These are phyloP conservation scores for Microbotryum saponariae DNA, from an alignment of 1,284 basidiomycete species.

Conservation along the genomic window DNA sequence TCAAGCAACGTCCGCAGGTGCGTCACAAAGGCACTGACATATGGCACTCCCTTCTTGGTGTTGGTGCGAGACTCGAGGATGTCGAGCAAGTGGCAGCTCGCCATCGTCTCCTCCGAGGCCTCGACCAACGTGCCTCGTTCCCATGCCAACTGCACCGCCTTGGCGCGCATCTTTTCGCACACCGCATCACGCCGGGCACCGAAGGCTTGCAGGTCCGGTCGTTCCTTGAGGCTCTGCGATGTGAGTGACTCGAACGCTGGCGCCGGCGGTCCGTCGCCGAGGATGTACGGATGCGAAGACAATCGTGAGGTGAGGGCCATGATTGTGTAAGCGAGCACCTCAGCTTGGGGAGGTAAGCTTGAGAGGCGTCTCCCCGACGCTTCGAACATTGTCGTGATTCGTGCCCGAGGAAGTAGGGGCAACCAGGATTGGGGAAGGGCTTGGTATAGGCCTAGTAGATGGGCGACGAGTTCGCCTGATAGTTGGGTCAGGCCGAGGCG, in stretches of 20 bases:
- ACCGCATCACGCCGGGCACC: conserved; percentile 13
- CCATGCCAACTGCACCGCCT: conserved; percentile 26
- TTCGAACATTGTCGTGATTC: conserved; percentile 17
- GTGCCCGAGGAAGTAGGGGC: conserved; percentile 16
- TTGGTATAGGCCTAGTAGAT: conserved; percentile 22
- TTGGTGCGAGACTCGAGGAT: conserved; percentile 28
- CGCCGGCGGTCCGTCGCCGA: conserved; percentile 9
- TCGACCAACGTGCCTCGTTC: conserved; percentile 23
- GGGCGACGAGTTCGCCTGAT: conserved; percentile 13
- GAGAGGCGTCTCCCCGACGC: conserved; percentile 15
- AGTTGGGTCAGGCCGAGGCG: conserved; percentile 1
- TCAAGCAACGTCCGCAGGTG: conserved; percentile 29
- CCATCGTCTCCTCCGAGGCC: conserved; percentile 24
- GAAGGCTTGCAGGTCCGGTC: conserved; percentile 22
- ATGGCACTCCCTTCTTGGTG: conserved; percentile 23
- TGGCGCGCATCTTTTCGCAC: conserved; percentile 15
- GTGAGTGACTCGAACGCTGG: conserved; percentile 10
- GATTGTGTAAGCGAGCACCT: conserved; percentile 23
- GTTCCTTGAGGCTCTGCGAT: conserved; percentile 3
- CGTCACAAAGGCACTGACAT: conserved; percentile 26
- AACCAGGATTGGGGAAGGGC: conserved; percentile 25
- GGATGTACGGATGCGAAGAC: conserved; percentile 22
- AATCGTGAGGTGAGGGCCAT: conserved; percentile 29
- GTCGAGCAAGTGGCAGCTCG: conserved; percentile 28
- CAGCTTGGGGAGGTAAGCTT: conserved; percentile 18